Evolutionary conservation across 75 land plant genomes (phyloP).

Genomic region (Gnetum montanum): DNA sequence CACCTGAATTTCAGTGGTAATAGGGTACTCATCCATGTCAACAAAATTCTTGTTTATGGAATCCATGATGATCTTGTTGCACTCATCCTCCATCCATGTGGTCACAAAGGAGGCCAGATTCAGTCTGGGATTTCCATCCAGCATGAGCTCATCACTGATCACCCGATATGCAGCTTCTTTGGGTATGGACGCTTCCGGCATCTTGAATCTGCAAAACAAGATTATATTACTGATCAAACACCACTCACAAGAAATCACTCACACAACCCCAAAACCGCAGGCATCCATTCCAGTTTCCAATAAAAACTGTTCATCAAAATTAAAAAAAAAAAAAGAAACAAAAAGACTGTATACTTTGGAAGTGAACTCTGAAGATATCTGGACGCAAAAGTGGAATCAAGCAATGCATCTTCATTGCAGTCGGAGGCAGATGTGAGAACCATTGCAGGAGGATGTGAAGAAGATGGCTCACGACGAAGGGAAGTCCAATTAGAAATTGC

Average conservation of each 20-base stretch:
- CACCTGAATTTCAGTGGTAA: conserved; percentile 65
- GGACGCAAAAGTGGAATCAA: not conserved
- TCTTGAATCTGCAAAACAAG: conserved; percentile 31
- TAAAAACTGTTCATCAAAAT: not conserved
- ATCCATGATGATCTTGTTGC: conserved; percentile 42
- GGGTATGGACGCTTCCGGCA: conserved; percentile 47
- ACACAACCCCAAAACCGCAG: not conserved
- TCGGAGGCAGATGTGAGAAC: no score
- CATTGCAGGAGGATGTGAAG: no score
- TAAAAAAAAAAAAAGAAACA: not conserved
- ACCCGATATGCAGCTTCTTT: conserved; percentile 73
- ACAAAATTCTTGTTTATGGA: conserved; percentile 60
- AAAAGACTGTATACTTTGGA: not conserved
- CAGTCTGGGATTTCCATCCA: conserved; percentile 73
- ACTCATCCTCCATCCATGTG: conserved; percentile 76
- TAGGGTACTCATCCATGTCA: conserved; percentile 71
- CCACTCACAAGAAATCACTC: not conserved
- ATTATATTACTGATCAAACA: not conserved
- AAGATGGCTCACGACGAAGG: no score
- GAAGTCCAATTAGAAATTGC: no score
- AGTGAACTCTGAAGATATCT: not conserved
- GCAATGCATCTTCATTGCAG: not conserved
- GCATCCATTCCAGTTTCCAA: not conserved
- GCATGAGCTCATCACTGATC: conserved; percentile 65
- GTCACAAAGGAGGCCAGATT: conserved; percentile 77